Base-by-base conservation (phyloP, 1,284 basidiomycete genomes). In the Cutaneotrichosporon sp. region DNA sequence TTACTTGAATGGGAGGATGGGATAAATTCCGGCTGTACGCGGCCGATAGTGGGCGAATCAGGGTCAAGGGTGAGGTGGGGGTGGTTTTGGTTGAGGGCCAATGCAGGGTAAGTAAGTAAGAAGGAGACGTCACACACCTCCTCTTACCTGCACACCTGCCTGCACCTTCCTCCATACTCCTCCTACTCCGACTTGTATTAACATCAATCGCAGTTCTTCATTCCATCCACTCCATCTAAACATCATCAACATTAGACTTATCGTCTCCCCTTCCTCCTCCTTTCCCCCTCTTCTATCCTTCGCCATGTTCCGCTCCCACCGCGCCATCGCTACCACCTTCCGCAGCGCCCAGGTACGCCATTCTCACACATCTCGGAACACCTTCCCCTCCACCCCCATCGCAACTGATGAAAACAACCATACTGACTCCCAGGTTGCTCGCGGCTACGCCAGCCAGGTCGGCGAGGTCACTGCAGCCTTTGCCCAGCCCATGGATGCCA, bases 401-500 rank as follows among this genome's bases (percentile, higher is more conserved):
- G 34, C n/a, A n/a, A 8, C 40, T 34, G 14, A 31, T 31, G 9
- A 31, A 34, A 31, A 57, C 56, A 58, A 30, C 14, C 21, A 47
- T 21, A 32, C 47, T 59, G 31, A 60, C 50, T 18, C 34, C 67
- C 69, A 74, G 79, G 62, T 70, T 68, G 55, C 74, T 69, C 73
- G 73, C 36, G 63, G 68, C 38, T 74, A 73, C 69, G 70, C 75
- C 65, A 77, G 78, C 57, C 77, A 80, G 55, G 92, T 91, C 60
- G 90, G 90, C 74, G 76, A 79, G 58, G 77, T 80, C 56, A 93
- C 91, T 61, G 90, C 91, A 74, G 87, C 88, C 69, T 96, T 92
- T 82, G 87, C 89, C 81, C 91, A 90, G 67, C 86, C 91, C 84
- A 95, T 94, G 84, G 89, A 87, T 74, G 82, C 86, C 75, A 89